A percentile compares a stretch with the other conserved stretches of the same genome.
These are phyloP conservation scores for Beta macrorhiza DNA, from an alignment of 179 eudicot genomes.

Conservation along the genomic window DNA sequence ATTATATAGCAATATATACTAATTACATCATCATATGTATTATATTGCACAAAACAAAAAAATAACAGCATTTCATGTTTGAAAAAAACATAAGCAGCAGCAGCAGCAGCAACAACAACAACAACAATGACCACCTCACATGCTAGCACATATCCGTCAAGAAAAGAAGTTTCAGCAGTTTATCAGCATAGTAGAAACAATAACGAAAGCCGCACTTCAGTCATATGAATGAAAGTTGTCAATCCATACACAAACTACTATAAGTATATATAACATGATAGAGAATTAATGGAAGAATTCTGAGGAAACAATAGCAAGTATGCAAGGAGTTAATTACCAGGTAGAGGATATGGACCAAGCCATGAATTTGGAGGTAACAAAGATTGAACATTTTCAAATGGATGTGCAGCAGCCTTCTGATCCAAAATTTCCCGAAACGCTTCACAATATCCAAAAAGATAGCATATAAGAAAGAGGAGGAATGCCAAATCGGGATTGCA, in stretches of 20 bases:
- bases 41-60: not conserved
- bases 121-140: not conserved
- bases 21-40: not conserved
- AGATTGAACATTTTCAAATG: slow-evolving; percentile 94
- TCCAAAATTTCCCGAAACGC: slow-evolving; percentile 90
- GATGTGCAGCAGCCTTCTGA: slow-evolving; percentile 87
- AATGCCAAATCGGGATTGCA: not conserved
- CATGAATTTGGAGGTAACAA: slow-evolving; percentile 87
- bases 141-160: not conserved
- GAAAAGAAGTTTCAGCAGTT: not conserved
- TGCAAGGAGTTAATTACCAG: slow-evolving; percentile 49
- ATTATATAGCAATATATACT: not conserved
- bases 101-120: not conserved
- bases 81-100: too few species aligned
- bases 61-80: not conserved
- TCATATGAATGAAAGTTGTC: not conserved
- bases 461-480: not conserved
- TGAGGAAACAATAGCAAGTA: not conserved
- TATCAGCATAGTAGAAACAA: too few species aligned
- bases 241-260: not conserved
- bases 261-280: not conserved
- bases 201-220: not conserved
- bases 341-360: slow-evolving; percentile 84
- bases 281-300: not conserved
- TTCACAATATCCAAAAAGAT: slow-evolving; percentile 35